A percentile compares a stretch with the other conserved stretches of the same genome.
These are phyloP conservation scores for Xylaria sp. DNA, from an alignment of 2,329 filamentous ascomycete species.

Conservation along the genomic window DNA sequence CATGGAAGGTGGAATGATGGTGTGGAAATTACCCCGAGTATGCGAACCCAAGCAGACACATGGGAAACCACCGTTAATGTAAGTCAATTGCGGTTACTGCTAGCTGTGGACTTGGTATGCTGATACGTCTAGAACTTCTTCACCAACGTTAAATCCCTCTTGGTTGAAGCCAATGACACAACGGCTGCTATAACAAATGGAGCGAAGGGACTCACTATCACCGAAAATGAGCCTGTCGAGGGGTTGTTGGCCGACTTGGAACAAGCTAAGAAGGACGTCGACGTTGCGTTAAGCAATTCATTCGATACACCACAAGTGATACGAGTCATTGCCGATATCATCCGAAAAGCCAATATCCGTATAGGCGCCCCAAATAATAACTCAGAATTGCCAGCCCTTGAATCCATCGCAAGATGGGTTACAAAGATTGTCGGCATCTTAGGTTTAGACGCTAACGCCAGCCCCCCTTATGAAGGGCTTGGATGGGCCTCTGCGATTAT, in stretches of 20 bases:
- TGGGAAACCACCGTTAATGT: constrained; percentile 82
- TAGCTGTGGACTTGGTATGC: neutral
- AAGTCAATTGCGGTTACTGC: constrained; percentile 35
- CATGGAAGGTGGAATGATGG: constrained; percentile 90
- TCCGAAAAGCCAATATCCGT: constrained; percentile 75
- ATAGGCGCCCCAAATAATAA: constrained; percentile 54
- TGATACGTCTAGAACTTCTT: constrained; percentile 58
- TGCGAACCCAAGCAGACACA: constrained; percentile 72
- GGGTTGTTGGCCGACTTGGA: constrained; percentile 50
- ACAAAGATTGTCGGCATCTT: constrained; percentile 85
- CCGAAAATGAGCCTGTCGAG: constrained; percentile 40
- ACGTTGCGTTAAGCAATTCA: constrained; percentile 74
- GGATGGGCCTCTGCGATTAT: constrained; percentile 57
- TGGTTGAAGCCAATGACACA: constrained; percentile 51
- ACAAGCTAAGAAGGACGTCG: constrained; percentile 60
- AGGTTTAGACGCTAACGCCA: constrained; percentile 72
- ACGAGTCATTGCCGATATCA: constrained; percentile 76
- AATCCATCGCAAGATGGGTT: constrained; percentile 74
- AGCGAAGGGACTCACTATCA: constrained; percentile 48
- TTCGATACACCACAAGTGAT: constrained; percentile 86
- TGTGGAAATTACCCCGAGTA: constrained; percentile 85
- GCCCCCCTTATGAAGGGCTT: constrained; percentile 59
- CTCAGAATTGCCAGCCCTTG: constrained; percentile 53
- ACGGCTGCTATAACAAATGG: constrained; percentile 32
- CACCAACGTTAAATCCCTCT: constrained; percentile 59